Percentiles rank a stretch among this genome's conserved stretches.
Conservation (phyloP, 768 basidiomycete genomes). For the Pleurotus giganteus region DNA sequence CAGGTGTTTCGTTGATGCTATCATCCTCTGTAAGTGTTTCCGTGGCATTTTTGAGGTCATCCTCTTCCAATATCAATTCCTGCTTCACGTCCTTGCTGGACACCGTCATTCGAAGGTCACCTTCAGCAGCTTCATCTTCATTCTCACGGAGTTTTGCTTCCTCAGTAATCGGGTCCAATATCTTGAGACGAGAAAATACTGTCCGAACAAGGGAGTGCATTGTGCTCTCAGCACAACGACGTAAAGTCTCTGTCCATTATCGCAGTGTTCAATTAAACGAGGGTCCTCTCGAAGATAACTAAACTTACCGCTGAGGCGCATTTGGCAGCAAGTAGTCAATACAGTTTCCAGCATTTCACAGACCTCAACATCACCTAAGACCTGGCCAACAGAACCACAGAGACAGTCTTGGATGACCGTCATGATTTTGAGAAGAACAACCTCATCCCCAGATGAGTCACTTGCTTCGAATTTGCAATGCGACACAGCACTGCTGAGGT, state of each 20-base stretch:
- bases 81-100: slow-evolving; percentile 28
- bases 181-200: slow-evolving; percentile 73
- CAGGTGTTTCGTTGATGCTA: not conserved
- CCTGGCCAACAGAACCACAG: slow-evolving; percentile 63
- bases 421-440: slow-evolving; percentile 90
- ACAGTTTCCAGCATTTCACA: slow-evolving; percentile 99
- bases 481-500: slow-evolving; percentile 86
- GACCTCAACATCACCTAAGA: slow-evolving; percentile 88
- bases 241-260: slow-evolving; percentile 64
- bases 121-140: slow-evolving; percentile 49
- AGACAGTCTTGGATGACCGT: slow-evolving; percentile 85
- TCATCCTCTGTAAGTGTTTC: slow-evolving; percentile 14
- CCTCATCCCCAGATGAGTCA: slow-evolving; percentile 96
- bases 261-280: not conserved
- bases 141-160: slow-evolving; percentile 59
- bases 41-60: slow-evolving; percentile 12
- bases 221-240: slow-evolving; percentile 83
- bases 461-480: slow-evolving; percentile 98
- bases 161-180: slow-evolving; percentile 61
- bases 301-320: slow-evolving; percentile 86
- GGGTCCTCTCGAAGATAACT: not conserved
- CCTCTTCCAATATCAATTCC: slow-evolving; percentile 16
- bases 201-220: slow-evolving; percentile 87
- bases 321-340: slow-evolving; percentile 94
- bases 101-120: slow-evolving; percentile 63